These are phyloP conservation scores for Chloroidium sp. DNA, from an alignment of 163 green algal species.

Conservation along the genomic window DNA sequence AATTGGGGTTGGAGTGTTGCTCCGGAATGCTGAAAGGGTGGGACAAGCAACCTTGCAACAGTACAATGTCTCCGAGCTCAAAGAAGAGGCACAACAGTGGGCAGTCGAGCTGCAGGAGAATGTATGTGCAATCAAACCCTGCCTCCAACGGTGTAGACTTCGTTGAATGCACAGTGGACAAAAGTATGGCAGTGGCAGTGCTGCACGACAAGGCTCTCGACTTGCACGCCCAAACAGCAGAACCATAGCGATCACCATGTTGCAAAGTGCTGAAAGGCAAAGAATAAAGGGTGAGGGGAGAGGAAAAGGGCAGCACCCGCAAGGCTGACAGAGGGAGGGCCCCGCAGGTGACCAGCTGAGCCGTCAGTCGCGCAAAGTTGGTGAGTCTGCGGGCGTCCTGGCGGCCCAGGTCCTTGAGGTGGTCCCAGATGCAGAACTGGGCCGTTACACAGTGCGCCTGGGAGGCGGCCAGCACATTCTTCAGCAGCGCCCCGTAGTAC, in stretches of 20 bases:
- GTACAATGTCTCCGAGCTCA: background rate
- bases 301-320: background rate
- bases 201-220: too few relatives aligned
- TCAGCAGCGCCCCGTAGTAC: constrained; percentile 76
- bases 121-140: too few relatives aligned
- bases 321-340: constrained; percentile 22
- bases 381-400: constrained; percentile 31
- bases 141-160: background rate
- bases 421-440: constrained; percentile 74
- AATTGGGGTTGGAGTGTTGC: too few relatives aligned
- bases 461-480: constrained; percentile 26
- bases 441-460: constrained; percentile 56
- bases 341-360: constrained; percentile 29
- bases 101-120: background rate
- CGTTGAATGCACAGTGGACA: too few relatives aligned
- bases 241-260: too few relatives aligned
- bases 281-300: background rate
- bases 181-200: too few relatives aligned
- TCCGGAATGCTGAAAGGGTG: too few relatives aligned
- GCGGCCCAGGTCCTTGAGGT: constrained; percentile 44
- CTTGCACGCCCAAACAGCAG: too few relatives aligned
- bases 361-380: constrained; percentile 57
- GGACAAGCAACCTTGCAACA: background rate
- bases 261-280: too few relatives aligned
- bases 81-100: background rate